Evolutionary conservation across 805 yeast genomes (phyloP), one percentile per base, ranked within the genome.

Genomic region (Candida gorgasii): DNA sequence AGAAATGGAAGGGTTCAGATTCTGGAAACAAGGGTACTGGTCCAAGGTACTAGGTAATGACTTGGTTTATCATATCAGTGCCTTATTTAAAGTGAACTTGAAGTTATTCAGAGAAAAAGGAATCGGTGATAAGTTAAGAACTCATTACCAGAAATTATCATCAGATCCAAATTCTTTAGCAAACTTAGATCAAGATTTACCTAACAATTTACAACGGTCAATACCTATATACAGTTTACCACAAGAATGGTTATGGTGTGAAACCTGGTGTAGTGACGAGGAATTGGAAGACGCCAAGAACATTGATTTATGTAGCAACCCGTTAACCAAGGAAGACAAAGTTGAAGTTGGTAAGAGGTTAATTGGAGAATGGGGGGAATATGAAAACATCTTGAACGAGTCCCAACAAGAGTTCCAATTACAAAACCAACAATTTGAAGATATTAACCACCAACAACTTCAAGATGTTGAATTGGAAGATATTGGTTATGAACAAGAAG

Each of bases 11-110:
- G 95, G 92, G 0, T 87, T 74, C 60, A 62, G 93, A 49, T 93
- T 92, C 65, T 93, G 98, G 99, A 84, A 89, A 54, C 78, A 80
- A 47, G 98, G 97, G 0, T 92, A 88, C 61, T 92, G 99, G 99
- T 67, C 78, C 45, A 71, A 73, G 3, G 72, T 75, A 18, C 66
- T 92, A 32, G 78, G 75, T 26, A 75, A 79, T 30, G 73, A 74
- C 8, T 66, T 71, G 24, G 84, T 79, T 44, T 86, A 89, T 59
- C 95, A 89, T 53, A 85, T 86, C 49, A 82, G 95, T 61, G 97
- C 97, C 0, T 69, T 86, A 16, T 89, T 80, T 54, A 86, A 89
- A 6, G 83, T 90, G 39, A 95, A 93, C 60, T 72, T 93, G 59
- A 65, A 69, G 16, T 66, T 65, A 43, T 84, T 90, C 58, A 76